Evolutionary conservation across 148 eudicot species (phyloP), one percentile per base, ranked within the genome.

Genomic region (Chenopodium formosanum): DNA sequence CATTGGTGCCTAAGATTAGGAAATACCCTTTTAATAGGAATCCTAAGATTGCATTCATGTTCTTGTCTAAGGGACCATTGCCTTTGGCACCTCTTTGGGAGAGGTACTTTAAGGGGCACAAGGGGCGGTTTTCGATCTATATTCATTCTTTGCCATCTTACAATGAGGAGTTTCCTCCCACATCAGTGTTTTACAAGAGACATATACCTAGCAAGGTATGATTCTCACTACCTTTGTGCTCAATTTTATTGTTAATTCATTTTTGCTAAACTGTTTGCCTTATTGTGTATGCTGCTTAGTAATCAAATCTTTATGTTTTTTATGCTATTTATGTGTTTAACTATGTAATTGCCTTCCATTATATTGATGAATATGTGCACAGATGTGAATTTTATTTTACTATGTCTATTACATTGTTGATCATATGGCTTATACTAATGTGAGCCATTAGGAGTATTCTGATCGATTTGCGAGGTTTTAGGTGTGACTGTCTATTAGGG

Each of bases 41-140:
- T 60, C 99, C 99, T 19, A 95, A 93, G 85, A 85, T 95, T 82
- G 99, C 99, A 4, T 94, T 95, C 78, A 93, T 95, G 99, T 95
- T 95, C 91, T 90, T 95, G 92, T 81, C 97, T 6, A 95, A 92
- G 78, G 99, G 99, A 47, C 99, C 97, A 25, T 89, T 95, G 91
- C 99, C 97, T 9, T 83, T 95, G 76, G 92, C 97, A 20, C 97
- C 97, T 74, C 83, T 95, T 44, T 95, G 99, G 99, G 97, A 92
- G 88, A 93, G 91, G 89, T 95, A 92, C 74, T 95, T 95, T 66
- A 85, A 84, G 84, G 99, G 97, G 72, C 83, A 93, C 44, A 87
- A 91, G 23, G 90, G 87, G 66, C 77, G 78, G 13, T 95, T 88
- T 83, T 91, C 99, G 48, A 88, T 95, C 71, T 95, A 93, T 83